Conservation (phyloP, 148 eudicot species). For the Pharnaceum exiguum region DNA sequence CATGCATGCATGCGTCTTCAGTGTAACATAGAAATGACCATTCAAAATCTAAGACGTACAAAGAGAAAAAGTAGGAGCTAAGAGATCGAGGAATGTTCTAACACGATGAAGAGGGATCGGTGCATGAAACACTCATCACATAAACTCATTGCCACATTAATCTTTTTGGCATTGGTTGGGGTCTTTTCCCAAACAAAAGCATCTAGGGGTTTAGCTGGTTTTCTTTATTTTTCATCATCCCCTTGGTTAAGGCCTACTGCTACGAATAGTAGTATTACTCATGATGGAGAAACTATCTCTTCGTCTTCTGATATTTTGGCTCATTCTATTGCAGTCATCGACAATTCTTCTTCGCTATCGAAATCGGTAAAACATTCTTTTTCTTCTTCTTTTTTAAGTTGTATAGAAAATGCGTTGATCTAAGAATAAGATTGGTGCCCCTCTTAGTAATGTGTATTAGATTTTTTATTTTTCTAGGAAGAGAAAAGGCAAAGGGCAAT, state of each 20-base stretch:
- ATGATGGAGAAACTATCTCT: not conserved
- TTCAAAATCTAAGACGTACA: too few species aligned
- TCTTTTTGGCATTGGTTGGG: constrained; percentile 17
- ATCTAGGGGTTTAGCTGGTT: constrained; percentile 16
- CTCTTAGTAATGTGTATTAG: not conserved
- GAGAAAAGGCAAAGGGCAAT: constrained; percentile 32
- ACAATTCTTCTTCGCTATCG: constrained; percentile 25
- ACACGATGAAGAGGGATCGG: constrained; percentile 1
- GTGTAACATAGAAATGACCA: too few species aligned
- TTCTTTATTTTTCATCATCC: constrained; percentile 6
- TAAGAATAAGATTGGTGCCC: not conserved
- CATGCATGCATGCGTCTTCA: too few species aligned
- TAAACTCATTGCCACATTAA: constrained; percentile 15
- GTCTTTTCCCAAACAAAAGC: constrained; percentile 13
- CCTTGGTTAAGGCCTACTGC: not conserved
- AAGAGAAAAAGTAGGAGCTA: not conserved
- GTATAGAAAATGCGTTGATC: not conserved
- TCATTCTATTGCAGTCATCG: constrained; percentile 25
- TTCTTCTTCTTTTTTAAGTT: not conserved
- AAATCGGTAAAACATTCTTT: constrained; percentile 16
- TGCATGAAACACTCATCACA: constrained; percentile 15
- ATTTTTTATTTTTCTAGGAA: constrained; percentile 14
- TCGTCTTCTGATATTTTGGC: constrained; percentile 11
- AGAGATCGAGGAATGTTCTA: not conserved
- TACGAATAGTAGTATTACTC: not conserved